Conservation (phyloP, 2,329 filamentous ascomycete genomes). For the Sarocladium kiliense region DNA sequence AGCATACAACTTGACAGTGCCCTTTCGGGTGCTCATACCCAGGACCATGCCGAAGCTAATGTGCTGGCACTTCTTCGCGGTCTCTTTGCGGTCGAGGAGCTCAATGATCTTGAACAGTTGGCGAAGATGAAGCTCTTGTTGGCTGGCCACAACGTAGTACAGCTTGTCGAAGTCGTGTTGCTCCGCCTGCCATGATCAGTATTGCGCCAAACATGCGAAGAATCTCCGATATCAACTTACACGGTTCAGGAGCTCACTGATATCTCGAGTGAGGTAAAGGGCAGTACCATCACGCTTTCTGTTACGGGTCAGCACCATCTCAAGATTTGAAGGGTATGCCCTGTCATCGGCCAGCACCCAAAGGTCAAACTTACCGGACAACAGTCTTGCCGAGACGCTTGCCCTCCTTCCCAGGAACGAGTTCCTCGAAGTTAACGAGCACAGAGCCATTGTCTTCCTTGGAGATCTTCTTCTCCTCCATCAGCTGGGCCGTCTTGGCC, state of each 20-base stretch:
- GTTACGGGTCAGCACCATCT: background rate
- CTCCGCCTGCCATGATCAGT: conserved; percentile 29
- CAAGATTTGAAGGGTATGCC: background rate
- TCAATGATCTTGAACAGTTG: conserved; percentile 75
- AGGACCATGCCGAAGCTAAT: conserved; percentile 71
- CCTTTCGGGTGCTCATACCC: conserved; percentile 66
- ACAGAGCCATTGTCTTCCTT: conserved; percentile 68
- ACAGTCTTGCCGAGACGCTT: conserved; percentile 68
- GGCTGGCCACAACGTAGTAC: conserved; percentile 72
- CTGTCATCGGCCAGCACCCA: no score
- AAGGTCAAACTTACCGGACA: conserved; percentile 40
- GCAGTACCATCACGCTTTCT: conserved; percentile 68
- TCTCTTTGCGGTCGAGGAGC: conserved; percentile 63
- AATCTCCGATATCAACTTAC: conserved; percentile 13
- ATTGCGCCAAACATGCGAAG: conserved; percentile 5
- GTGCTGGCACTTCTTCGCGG: conserved; percentile 64
- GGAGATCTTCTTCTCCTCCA: conserved; percentile 60
- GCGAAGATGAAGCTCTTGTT: conserved; percentile 67
- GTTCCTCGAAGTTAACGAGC: conserved; percentile 67
- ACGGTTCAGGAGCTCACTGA: conserved; percentile 66
- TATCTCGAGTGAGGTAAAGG: conserved; percentile 73
- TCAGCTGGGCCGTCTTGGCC: conserved; percentile 54
- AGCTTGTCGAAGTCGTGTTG: conserved; percentile 69
- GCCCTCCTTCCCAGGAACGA: conserved; percentile 59
- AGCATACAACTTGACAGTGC: conserved; percentile 64